These are phyloP conservation scores for Vitellaria paradoxa DNA, from an alignment of 179 eudicot genomes.

Conservation along the genomic window DNA sequence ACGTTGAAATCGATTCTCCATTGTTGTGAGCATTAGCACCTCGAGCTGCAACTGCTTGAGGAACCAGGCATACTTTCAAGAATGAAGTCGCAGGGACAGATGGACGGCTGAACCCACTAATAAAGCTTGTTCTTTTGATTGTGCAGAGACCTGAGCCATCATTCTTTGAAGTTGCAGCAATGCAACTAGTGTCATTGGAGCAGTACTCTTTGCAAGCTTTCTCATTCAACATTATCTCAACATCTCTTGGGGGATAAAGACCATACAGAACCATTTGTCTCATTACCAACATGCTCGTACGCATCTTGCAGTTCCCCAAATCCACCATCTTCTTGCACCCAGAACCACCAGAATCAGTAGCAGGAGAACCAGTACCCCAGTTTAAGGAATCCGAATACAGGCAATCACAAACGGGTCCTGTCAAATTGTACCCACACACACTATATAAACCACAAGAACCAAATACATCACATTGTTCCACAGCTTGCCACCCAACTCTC, in stretches of 20 bases:
- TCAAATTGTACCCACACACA: slow-evolving; percentile 51
- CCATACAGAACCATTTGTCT: slow-evolving; percentile 57
- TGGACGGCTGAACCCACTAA: slow-evolving; percentile 48
- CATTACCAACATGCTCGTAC: slow-evolving; percentile 45
- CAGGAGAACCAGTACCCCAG: slow-evolving; percentile 19
- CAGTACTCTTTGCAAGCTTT: slow-evolving; percentile 44
- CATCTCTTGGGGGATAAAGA: slow-evolving; percentile 57
- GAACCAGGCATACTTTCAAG: slow-evolving; percentile 58
- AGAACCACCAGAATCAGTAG: slow-evolving; percentile 24
- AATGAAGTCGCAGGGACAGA: slow-evolving; percentile 43
- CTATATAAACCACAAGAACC: slow-evolving; percentile 63
- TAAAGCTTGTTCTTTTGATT: slow-evolving; percentile 48
- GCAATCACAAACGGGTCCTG: slow-evolving; percentile 55
- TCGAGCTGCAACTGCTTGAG: slow-evolving; percentile 56
- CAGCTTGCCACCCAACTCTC: slow-evolving; percentile 73
- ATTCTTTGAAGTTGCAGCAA: slow-evolving; percentile 54
- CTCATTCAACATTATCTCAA: slow-evolving; percentile 48
- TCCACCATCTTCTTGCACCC: slow-evolving; percentile 56
- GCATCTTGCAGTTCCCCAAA: slow-evolving; percentile 51
- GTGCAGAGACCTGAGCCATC: slow-evolving; percentile 63
- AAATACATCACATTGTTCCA: slow-evolving; percentile 59
- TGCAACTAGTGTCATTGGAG: slow-evolving; percentile 48
- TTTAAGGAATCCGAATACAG: slow-evolving; percentile 32
- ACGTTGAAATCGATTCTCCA: slow-evolving; percentile 13
- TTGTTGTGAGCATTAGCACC: slow-evolving; percentile 28